Evolutionary conservation across 495 filamentous ascomycete species (phyloP).

Genomic region (Annulohypoxylon nitens): DNA sequence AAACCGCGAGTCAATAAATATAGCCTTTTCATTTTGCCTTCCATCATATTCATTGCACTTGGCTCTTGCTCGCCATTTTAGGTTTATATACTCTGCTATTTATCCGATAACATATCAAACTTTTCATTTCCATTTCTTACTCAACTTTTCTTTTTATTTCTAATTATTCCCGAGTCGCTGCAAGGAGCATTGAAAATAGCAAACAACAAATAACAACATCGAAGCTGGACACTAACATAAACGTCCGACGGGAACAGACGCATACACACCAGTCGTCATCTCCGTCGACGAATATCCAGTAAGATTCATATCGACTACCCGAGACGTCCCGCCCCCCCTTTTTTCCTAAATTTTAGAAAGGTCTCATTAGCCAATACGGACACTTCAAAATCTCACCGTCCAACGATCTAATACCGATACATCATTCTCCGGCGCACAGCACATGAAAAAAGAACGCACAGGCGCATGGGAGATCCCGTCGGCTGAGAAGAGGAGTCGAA

Average conservation of each 20-base stretch:
- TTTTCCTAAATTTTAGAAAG: constrained; percentile 14
- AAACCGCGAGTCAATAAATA: constrained; percentile 5
- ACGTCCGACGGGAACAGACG: constrained; percentile 28
- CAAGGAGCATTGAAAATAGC: neutral
- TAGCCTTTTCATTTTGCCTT: constrained; percentile 1
- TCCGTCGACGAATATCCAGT: constrained; percentile 9
- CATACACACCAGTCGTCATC: constrained; percentile 13
- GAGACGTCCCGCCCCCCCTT: constrained; percentile 12
- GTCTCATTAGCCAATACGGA: constrained; percentile 38
- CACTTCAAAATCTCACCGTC: constrained; percentile 20
- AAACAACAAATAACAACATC: neutral
- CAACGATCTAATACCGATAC: constrained; percentile 24
- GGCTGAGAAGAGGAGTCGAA: constrained; percentile 14
- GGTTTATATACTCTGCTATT: neutral
- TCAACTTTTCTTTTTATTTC: neutral
- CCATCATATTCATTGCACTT: neutral
- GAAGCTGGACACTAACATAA: neutral
- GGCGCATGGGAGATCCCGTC: constrained; percentile 34
- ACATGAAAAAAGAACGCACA: constrained; percentile 10
- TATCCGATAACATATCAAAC: neutral
- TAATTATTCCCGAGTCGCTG: neutral
- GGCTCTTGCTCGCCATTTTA: neutral
- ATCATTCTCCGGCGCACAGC: constrained; percentile 8
- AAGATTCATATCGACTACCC: constrained; percentile 30
- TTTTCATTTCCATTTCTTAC: neutral